phyloP scores from a whole-genome alignment of 2,329 filamentous ascomycete genomes.

The Emergomyces pasteurianus region DNA sequence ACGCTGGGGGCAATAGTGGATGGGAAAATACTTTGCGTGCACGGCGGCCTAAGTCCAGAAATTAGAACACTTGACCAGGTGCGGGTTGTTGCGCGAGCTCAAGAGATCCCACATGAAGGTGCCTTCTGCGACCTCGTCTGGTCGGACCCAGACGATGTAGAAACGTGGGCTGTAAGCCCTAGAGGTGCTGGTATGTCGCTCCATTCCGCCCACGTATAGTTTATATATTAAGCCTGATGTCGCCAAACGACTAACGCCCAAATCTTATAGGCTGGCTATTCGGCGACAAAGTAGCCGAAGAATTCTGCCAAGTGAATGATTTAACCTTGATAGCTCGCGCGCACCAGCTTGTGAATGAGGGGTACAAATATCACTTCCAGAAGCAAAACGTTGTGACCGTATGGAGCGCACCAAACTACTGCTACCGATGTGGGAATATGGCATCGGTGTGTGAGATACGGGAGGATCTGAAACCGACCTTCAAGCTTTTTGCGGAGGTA shows the following conservation, averaged over 20 bases:
- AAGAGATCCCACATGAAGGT: slow-evolving; percentile 66
- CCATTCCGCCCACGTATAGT: background rate
- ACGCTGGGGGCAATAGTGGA: slow-evolving; percentile 63
- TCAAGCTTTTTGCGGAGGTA: slow-evolving; percentile 47
- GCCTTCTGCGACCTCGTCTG: slow-evolving; percentile 67
- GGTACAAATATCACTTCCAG: slow-evolving; percentile 93
- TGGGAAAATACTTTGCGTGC: slow-evolving; percentile 61
- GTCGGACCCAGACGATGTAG: slow-evolving; percentile 62
- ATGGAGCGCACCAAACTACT: slow-evolving; percentile 81
- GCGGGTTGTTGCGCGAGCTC: slow-evolving; percentile 58
- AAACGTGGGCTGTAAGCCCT: slow-evolving; percentile 58
- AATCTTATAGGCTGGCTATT: slow-evolving; percentile 10
- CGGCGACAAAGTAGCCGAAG: slow-evolving; percentile 42
- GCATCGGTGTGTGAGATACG: slow-evolving; percentile 80
- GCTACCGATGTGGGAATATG: slow-evolving; percentile 92
- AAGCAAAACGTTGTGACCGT: slow-evolving; percentile 97
- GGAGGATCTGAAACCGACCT: slow-evolving; percentile 74
- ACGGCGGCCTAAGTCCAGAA: slow-evolving; percentile 59
- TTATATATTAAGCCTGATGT: background rate
- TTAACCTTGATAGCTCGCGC: slow-evolving; percentile 89
- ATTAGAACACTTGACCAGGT: slow-evolving; percentile 67
- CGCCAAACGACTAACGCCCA: background rate
- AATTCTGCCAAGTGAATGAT: slow-evolving; percentile 98
- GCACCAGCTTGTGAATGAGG: slow-evolving; percentile 98
- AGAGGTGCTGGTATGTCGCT: slow-evolving; percentile 49